Conservation (phyloP, 441 rosid genomes). For the Dalechampia spathulata region DNA sequence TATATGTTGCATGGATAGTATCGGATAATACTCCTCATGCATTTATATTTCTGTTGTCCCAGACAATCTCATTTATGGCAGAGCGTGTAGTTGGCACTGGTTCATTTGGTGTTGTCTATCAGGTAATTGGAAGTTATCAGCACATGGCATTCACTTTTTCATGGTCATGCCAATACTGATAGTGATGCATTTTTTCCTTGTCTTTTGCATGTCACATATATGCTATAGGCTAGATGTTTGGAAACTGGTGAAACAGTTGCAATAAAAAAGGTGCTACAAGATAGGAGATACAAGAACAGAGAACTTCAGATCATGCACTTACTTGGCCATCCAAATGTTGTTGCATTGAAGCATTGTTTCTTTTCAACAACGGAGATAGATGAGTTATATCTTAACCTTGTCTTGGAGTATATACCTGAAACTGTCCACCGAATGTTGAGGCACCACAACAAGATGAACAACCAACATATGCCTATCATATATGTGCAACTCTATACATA, state of each 20-base stretch:
- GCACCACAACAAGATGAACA: conserved; percentile 61
- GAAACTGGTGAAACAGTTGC: conserved; percentile 79
- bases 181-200: conserved; percentile 1
- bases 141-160: background rate
- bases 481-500: conserved; percentile 66
- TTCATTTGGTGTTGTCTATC: conserved; percentile 87
- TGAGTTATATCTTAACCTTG: conserved; percentile 72
- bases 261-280: conserved; percentile 89
- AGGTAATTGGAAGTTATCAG: conserved; percentile 41
- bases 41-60: conserved; percentile 16
- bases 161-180: background rate
- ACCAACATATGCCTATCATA: conserved; percentile 56
- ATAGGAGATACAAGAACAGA: conserved; percentile 90
- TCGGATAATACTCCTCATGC: background rate
- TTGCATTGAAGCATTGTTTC: conserved; percentile 71
- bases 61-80: conserved; percentile 85
- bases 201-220: conserved; percentile 4
- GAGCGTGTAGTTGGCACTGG: conserved; percentile 86
- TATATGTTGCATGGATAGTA: background rate
- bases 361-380: conserved; percentile 73
- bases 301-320: conserved; percentile 74
- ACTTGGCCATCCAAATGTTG: conserved; percentile 72
- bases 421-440: conserved; percentile 66
- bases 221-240: conserved; percentile 68
- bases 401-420: conserved; percentile 73